Evolutionary conservation across 163 green algal genomes (phyloP).

Genomic region (Chloromonas sp.): DNA sequence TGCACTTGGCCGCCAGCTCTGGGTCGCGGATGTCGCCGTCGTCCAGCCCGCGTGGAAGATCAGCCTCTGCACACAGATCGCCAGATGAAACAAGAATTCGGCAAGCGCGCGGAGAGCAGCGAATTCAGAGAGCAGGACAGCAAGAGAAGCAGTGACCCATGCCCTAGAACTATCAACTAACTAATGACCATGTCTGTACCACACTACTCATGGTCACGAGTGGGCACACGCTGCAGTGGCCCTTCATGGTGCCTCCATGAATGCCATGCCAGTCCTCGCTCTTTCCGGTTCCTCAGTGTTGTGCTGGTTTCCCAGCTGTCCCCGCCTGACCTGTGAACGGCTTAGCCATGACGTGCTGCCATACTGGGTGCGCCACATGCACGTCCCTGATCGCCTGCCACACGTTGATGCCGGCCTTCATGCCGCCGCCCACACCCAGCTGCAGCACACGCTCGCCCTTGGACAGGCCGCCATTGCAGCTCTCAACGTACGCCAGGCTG

Average conservation of each 20-base stretch:
- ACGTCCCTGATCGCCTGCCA: constrained; percentile 39
- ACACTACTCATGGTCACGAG: too few species aligned
- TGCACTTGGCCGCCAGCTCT: neutral
- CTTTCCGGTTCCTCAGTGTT: too few species aligned
- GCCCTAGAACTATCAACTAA: too few species aligned
- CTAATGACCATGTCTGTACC: too few species aligned
- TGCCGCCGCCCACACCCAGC: constrained; percentile 50
- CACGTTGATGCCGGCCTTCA: constrained; percentile 45
- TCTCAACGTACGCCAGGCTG: constrained; percentile 32
- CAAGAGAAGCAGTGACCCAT: too few species aligned
- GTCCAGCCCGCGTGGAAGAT: neutral
- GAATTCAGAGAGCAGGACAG: too few species aligned
- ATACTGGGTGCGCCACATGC: neutral
- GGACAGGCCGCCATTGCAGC: constrained; percentile 15
- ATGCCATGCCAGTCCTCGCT: too few species aligned
- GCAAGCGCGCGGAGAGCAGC: too few species aligned
- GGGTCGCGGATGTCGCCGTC: neutral
- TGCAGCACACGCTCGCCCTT: constrained; percentile 34
- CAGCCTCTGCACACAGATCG: neutral
- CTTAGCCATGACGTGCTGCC: neutral
- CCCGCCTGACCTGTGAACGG: neutral
- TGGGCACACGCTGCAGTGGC: too few species aligned
- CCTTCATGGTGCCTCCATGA: too few species aligned
- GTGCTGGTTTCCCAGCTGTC: too few species aligned
- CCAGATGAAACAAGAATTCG: too few species aligned